Conservation (phyloP, 345 rosid genomes). For the Gossypium ekmanianum region DNA sequence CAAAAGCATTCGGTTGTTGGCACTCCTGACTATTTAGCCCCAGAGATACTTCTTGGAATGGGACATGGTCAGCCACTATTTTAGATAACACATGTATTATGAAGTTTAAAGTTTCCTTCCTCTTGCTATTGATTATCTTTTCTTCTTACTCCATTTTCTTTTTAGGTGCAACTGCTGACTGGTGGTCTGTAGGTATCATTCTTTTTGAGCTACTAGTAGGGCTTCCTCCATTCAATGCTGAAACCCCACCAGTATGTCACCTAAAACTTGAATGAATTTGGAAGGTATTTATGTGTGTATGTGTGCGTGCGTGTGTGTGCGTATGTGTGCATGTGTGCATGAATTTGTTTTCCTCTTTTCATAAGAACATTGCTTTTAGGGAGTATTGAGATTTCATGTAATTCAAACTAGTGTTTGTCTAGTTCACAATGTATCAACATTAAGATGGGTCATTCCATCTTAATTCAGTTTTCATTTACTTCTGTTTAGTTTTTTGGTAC, state of each 20-base stretch:
- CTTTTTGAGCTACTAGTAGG: conserved; percentile 92
- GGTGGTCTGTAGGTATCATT: conserved; percentile 98
- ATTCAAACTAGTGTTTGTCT: not conserved
- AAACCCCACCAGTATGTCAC: conserved; percentile 70
- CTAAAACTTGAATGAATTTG: not conserved
- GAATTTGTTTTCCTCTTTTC: not conserved
- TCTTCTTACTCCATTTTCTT: conserved; percentile 20
- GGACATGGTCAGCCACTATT: conserved; percentile 67
- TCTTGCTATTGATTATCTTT: conserved; percentile 2
- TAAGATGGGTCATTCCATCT: not conserved
- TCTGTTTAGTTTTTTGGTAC: not conserved
- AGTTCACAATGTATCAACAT: not conserved
- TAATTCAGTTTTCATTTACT: not conserved
- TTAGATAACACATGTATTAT: not conserved
- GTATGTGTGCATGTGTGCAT: not conserved
- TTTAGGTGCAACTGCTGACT: conserved; percentile 90
- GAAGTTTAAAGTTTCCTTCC: not conserved
- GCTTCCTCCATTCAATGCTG: conserved; percentile 92
- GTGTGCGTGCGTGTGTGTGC: not conserved
- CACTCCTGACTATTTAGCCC: conserved; percentile 98
- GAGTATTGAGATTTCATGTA: not conserved
- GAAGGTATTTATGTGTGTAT: not conserved
- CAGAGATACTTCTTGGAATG: conserved; percentile 98
- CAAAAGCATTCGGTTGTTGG: conserved; percentile 80
- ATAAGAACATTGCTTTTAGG: not conserved